Percentiles rank a stretch among this genome's conserved stretches.
Conservation (phyloP, 371 early-diverging fungal genomes). For the Thermomucor indicae-seudaticae region DNA sequence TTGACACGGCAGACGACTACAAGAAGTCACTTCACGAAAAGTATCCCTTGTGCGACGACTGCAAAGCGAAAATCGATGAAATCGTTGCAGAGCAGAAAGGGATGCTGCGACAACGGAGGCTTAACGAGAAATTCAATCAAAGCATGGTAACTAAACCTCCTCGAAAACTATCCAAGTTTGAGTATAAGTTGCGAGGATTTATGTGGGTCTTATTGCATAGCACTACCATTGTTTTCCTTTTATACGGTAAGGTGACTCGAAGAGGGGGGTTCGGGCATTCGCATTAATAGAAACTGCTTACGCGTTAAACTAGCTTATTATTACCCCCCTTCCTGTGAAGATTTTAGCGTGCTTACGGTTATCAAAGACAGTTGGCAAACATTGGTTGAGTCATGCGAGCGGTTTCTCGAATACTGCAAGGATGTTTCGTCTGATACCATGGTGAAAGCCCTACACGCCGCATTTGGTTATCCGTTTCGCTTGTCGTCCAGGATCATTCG, state of each 20-base stretch:
- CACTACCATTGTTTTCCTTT: neutral
- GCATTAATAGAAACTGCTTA: neutral
- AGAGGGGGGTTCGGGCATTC: neutral
- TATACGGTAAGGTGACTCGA: conserved; percentile 1
- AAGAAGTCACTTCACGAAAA: conserved; percentile 13
- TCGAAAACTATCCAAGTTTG: conserved; percentile 1
- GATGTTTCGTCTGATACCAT: neutral
- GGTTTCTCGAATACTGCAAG: neutral
- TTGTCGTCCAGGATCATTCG: neutral
- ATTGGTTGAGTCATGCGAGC: no score
- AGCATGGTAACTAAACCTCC: conserved; percentile 8
- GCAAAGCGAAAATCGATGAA: conserved; percentile 10
- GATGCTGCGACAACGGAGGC: conserved; percentile 6
- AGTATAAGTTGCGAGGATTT: neutral
- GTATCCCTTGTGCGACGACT: conserved; percentile 18
- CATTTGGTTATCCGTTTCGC: no score
- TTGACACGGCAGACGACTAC: conserved; percentile 11
- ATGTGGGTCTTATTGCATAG: conserved; percentile 4
- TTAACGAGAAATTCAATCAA: conserved; percentile 9
- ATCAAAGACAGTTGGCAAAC: neutral
- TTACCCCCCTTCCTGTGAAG: neutral
- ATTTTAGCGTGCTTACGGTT: neutral
- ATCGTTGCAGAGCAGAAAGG: conserved; percentile 9
- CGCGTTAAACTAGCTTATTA: no score
- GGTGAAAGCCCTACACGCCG: neutral